These are phyloP conservation scores for Botrytis tulipae DNA, from an alignment of 2,329 filamentous ascomycete species.

Conservation along the genomic window DNA sequence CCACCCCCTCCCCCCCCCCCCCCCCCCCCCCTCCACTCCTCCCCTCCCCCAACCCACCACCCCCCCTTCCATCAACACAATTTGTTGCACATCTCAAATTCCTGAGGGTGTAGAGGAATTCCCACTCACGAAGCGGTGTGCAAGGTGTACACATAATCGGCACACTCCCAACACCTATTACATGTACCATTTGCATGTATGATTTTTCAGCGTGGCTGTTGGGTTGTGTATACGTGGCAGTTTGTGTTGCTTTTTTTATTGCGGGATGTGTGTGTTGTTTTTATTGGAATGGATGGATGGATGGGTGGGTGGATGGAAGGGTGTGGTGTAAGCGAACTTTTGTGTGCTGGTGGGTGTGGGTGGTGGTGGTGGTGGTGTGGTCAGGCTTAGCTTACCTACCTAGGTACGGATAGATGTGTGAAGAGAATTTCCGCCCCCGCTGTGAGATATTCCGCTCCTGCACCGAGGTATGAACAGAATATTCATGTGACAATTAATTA, in stretches of 20 bases:
- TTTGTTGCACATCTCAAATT: background rate
- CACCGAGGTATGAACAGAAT: background rate
- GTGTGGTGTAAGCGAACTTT: background rate
- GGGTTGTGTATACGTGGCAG: background rate
- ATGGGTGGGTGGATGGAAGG: background rate
- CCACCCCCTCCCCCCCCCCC: background rate
- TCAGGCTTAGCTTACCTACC: background rate
- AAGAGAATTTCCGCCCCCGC: background rate
- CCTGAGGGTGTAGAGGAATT: background rate
- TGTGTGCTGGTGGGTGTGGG: background rate
- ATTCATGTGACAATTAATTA: background rate
- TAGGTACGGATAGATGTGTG: background rate
- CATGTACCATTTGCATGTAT: background rate
- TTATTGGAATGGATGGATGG: background rate
- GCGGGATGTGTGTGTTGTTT: background rate
- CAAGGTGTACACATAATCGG: background rate
- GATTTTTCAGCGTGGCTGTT: background rate
- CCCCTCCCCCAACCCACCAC: background rate
- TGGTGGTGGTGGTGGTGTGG: background rate
- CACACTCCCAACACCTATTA: background rate
- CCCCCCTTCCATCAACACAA: background rate
- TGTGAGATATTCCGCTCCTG: background rate
- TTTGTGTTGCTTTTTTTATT: background rate
- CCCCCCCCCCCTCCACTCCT: background rate
- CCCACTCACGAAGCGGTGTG: background rate